A percentile compares a stretch with the other conserved stretches of the same genome.
Conservation (phyloP, 1,284 basidiomycete genomes). For the Cystobasidiaceae sp. region DNA sequence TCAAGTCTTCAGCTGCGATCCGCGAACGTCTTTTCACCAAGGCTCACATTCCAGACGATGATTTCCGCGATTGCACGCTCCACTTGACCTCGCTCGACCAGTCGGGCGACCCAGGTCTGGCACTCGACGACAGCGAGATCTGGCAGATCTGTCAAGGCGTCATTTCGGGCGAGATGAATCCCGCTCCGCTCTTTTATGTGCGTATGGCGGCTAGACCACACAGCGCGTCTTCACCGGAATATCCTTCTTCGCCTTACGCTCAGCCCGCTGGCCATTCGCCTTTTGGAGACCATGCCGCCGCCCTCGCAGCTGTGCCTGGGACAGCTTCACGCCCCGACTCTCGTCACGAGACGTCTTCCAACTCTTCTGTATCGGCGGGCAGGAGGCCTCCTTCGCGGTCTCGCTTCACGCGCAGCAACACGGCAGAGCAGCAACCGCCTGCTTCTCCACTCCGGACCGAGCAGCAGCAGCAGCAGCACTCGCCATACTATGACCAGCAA, state of each 20-base stretch:
- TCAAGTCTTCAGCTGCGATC: conserved; percentile 64
- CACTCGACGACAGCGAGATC: conserved; percentile 63
- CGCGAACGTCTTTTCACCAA: conserved; percentile 78
- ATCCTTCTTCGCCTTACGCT: background rate
- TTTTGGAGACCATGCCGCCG: background rate
- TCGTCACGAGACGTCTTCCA: conserved; percentile 15
- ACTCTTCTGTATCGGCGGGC: conserved; percentile 9
- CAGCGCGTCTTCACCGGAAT: conserved; percentile 4
- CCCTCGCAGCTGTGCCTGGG: background rate
- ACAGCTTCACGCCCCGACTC: conserved; percentile 1
- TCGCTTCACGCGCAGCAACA: background rate
- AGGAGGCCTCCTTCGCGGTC: conserved; percentile 3
- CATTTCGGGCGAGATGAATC: conserved; percentile 11
- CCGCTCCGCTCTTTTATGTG: conserved; percentile 25
- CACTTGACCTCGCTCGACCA: conserved; percentile 78
- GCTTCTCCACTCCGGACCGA: background rate
- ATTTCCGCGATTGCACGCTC: conserved; percentile 67
- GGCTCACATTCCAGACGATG: conserved; percentile 76
- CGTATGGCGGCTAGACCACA: background rate
- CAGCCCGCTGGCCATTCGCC: background rate
- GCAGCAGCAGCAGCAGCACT: conserved; percentile 4
- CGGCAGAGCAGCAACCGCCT: background rate
- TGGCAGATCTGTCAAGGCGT: conserved; percentile 63
- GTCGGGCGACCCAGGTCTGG: conserved; percentile 63
- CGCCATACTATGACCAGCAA: no score